Evolutionary conservation across 257 asterid species (phyloP), one percentile per base, ranked within the genome.

Genomic region (Ilex aquifolium): DNA sequence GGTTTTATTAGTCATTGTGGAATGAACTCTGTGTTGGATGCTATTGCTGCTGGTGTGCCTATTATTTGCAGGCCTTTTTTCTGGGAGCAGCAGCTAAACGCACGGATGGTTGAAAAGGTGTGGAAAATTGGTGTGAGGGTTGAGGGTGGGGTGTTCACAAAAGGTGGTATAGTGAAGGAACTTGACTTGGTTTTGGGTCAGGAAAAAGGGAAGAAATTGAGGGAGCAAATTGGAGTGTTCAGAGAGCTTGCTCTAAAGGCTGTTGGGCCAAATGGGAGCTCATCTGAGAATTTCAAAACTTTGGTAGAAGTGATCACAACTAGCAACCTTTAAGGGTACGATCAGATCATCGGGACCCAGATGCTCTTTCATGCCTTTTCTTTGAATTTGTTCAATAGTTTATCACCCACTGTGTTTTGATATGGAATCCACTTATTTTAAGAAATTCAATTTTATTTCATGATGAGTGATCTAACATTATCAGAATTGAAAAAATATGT

Each of bases 71-170:
- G 83, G 65, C 88, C 91, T 0, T 77, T 83, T 53, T 81, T 81
- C 0, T 91, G 87, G 2, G 95, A 86, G 76, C 88, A 86, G 2
- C 76, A 70, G 63, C 30, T 77, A 15, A 86, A 81, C 70, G 44
- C 74, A 65, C 74, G 85, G 82, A 70, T 80, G 65, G 77, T 79
- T 53, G 82, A 73, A 56, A 76, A 72, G 10, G 77, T 77, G 16
- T 83, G 88, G 83, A 27, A 53, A 69, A 77, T 83, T 32, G 95
- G 88, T 4, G 79, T 81, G 31, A 80, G 76, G 17, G 57, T 85
- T 62, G 81, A 66, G 27, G 84, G 82, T 6, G 85, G 82, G 10
- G 61, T n/a, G 4, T 79, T 85, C 13, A 74, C 78, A 1, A 79
- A 75, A 60, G 16, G 50, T 0, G 67, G 68, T 4, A 36, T 59